A percentile compares a stretch with the other conserved stretches of the same genome.
These are phyloP conservation scores for Pseudozyma sp. DNA, from an alignment of 1,284 basidiomycete genomes.

Conservation along the genomic window DNA sequence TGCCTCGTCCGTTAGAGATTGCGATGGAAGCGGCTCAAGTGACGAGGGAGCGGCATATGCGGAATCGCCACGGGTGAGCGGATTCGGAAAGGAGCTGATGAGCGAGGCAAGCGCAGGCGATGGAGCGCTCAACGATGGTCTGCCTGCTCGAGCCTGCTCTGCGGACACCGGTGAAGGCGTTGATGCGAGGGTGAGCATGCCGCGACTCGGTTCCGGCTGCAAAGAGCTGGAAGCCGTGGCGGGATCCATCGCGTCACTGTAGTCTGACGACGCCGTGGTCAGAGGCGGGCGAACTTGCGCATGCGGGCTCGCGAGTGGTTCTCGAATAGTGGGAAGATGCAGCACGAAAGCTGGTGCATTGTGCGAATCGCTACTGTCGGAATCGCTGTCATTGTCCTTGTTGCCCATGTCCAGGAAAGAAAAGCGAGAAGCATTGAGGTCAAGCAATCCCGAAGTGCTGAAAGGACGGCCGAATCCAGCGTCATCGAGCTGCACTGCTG, in stretches of 20 bases:
- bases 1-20: neutral
- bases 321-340: constrained; percentile 5
- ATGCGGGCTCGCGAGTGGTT: neutral
- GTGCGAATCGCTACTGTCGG: constrained; percentile 7
- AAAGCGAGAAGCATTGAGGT: constrained; percentile 32
- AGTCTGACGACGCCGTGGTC: neutral
- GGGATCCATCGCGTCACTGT: neutral
- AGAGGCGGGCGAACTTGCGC: neutral
- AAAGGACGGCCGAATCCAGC: constrained; percentile 30
- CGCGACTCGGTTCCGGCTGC: constrained; percentile 1
- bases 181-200: constrained; percentile 5
- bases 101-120: constrained; percentile 42
- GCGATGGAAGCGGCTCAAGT: neutral
- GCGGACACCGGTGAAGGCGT: neutral
- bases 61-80: constrained; percentile 8
- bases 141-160: constrained; percentile 5
- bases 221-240: constrained; percentile 6
- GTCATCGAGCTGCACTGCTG: constrained; percentile 37
- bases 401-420: constrained; percentile 42
- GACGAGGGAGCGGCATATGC: neutral
- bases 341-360: neutral
- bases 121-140: constrained; percentile 8
- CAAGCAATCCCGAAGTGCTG: constrained; percentile 36
- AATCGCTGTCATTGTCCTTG: constrained; percentile 27
- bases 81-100: constrained; percentile 45